Base-by-base conservation (phyloP, 108 stramenopile species). In the Poteriospumella lacustris region DNA sequence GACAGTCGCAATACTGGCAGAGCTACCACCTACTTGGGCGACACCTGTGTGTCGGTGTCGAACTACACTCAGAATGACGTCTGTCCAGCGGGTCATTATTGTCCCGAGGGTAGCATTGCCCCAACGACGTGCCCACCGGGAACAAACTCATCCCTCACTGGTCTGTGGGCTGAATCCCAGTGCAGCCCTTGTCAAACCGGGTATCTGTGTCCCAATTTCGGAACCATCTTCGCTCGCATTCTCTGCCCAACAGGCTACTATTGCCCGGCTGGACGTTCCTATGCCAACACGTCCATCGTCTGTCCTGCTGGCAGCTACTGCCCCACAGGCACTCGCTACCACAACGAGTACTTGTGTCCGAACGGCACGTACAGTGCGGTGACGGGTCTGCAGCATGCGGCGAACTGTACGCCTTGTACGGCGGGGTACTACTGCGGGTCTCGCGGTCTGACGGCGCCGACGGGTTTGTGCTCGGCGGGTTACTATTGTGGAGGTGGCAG, bases 51-150 rank as follows among this genome's bases (percentile, higher is more conserved):
- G 33, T 59, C 75, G 36, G 81, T 78, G 19, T 79, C 39, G 28
- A 79, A 80, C 59, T 82, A 79, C 0, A 69, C 80, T 0, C 2
- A 33, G 2, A 0, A 40, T 28, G 44, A 42, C 39, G 44, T 80
- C 41, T 89, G 88, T 68, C 87, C 85, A 0, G 68, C 73, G 24
- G 87, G 88, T 9, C 60, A 70, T 62, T 86, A 84, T 59, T 89
- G 88, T 81, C 70, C 78, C 9, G 36, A 39, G 56, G 87, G 85
- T 1, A 58, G 79, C 1, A 41, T 34, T 9, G 39, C 44, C 0
- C 87, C 88, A 0, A 43, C 36, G 26, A 70, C 75, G 0, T 89
- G 88, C 58, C 73, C 78, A 28, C 12, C 47, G 0, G 85, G 87
- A 5, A 85, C 84, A 38, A 87, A 68, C 76, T 76, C 81, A 26